Conservation (phyloP, 495 filamentous ascomycete genomes). For the Penicillium simplicissimum region DNA sequence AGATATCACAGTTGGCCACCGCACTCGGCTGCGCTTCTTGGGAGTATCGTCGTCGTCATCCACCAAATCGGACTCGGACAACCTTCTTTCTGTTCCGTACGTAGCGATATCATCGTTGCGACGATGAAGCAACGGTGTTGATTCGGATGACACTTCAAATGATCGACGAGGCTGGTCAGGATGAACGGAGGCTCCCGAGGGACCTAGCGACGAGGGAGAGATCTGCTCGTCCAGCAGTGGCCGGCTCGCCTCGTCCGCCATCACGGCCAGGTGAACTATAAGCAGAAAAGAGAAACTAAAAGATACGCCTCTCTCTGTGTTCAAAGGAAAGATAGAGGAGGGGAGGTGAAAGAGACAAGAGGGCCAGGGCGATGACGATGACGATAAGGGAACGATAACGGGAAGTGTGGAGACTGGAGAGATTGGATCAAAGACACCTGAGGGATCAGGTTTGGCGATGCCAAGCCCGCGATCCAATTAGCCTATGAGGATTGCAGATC, state of each 20-base stretch:
- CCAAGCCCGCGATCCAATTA: not conserved
- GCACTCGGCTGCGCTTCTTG: constrained; percentile 35
- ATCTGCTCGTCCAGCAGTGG: constrained; percentile 33
- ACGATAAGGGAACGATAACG: constrained; percentile 29
- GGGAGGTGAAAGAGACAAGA: constrained; percentile 12
- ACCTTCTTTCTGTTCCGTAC: constrained; percentile 36
- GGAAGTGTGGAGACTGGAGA: constrained; percentile 28
- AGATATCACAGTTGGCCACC: constrained; percentile 61
- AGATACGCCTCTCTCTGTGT: not conserved
- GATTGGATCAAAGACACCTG: constrained; percentile 5
- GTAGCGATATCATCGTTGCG: constrained; percentile 35
- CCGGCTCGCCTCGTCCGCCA: constrained; percentile 40
- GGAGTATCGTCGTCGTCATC: constrained; percentile 2
- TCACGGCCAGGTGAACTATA: constrained; percentile 20
- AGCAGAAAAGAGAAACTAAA: constrained; percentile 4
- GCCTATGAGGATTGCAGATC: constrained; percentile 8
- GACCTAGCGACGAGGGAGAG: constrained; percentile 21
- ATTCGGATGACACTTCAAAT: constrained; percentile 44
- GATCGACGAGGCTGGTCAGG: constrained; percentile 23
- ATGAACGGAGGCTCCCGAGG: constrained; percentile 13
- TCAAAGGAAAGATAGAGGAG: not conserved
- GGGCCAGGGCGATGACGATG: constrained; percentile 17
- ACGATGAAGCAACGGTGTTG: constrained; percentile 44
- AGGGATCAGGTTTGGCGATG: not conserved
- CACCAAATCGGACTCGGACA: constrained; percentile 6